A percentile compares a stretch with the other conserved stretches of the same genome.
Conservation (phyloP, 352 stramenopile species). For the Globisporangium okanoganense region DNA sequence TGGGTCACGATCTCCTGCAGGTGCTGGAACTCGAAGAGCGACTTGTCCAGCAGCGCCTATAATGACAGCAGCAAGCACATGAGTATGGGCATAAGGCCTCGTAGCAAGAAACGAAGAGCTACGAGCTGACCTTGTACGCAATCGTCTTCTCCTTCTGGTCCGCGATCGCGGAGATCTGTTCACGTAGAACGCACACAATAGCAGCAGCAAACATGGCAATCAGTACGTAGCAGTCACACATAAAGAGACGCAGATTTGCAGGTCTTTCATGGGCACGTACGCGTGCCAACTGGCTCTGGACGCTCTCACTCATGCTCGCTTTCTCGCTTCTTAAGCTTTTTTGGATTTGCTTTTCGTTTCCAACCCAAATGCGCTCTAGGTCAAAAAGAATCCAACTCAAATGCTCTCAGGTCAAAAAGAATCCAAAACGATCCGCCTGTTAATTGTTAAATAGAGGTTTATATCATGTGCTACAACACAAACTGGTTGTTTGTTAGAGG, state of each 20-base stretch:
- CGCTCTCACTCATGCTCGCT: slow-evolving; percentile 23
- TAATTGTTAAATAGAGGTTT: too few species aligned
- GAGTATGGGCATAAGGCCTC: background rate
- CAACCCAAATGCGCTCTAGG: slow-evolving; percentile 4
- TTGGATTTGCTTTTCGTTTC: background rate
- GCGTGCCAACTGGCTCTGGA: slow-evolving; percentile 40
- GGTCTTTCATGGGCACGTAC: slow-evolving; percentile 26
- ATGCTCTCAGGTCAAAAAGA: background rate
- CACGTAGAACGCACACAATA: background rate
- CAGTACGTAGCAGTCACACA: background rate
- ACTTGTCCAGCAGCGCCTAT: slow-evolving; percentile 48
- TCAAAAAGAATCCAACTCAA: slow-evolving; percentile 3
- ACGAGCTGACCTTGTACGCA: slow-evolving; percentile 56
- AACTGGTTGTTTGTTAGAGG: slow-evolving; percentile 56
- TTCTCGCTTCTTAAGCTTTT: slow-evolving; percentile 8
- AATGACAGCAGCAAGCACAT: background rate
- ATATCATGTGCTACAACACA: too few species aligned
- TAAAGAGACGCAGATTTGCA: background rate
- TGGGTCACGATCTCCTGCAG: slow-evolving; percentile 68
- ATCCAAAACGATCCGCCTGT: too few species aligned
- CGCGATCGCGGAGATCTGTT: slow-evolving; percentile 56
- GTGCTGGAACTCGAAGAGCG: slow-evolving; percentile 31
- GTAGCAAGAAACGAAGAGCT: background rate
- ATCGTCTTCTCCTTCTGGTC: slow-evolving; percentile 79
- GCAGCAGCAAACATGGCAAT: background rate